Evolutionary conservation across 306 rosid genomes (phyloP), one percentile per base, ranked within the genome.

Genomic region (Cucumis cinereus): DNA sequence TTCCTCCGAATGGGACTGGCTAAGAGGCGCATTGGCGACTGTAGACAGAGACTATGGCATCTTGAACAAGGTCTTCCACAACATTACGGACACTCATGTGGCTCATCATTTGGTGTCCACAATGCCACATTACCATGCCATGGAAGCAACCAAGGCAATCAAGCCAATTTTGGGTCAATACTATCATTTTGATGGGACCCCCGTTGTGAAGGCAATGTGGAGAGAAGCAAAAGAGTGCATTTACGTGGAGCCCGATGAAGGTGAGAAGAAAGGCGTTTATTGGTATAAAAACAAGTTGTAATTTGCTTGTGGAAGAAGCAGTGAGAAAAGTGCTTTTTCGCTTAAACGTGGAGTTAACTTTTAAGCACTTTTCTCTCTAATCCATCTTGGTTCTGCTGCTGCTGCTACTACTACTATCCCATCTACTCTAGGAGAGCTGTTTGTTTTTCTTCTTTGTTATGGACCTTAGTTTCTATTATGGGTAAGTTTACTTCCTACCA

Each of bases 51-150:
- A 92, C 76, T 94, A 94, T 38, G 98, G 98, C 10, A 73, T 94
- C 54, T 77, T 94, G 76, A 91, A 94, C 92, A 91, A 87, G 90
- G 90, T 94, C 20, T 94, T 94, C 89, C 98, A 94, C 36, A 89
- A 94, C 72, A 94, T 94, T 62, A 94, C 98, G 0, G 98, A 94
- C 83, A 94, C 98, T 41, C 98, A 94, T 55, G 96, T 94, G 22
- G 90, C 98, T 1, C 98, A 94, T 87, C 97, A 94, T 79, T 80
- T 94, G 85, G 81, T 94, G 82, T 91, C 98, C 26, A 90, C 97
- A 2, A 94, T 94, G 91, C 96, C 98, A 0, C 98, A 90, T 73
- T 92, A 92, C 66, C 91, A 92, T 68, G 96, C 94, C 11, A 85
- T 86, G 92, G 96, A 92, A 71, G 96, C 98, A 28, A 94, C 98